Evolutionary conservation across 768 basidiomycete species (phyloP).

Genomic region (Suillus placidus): DNA sequence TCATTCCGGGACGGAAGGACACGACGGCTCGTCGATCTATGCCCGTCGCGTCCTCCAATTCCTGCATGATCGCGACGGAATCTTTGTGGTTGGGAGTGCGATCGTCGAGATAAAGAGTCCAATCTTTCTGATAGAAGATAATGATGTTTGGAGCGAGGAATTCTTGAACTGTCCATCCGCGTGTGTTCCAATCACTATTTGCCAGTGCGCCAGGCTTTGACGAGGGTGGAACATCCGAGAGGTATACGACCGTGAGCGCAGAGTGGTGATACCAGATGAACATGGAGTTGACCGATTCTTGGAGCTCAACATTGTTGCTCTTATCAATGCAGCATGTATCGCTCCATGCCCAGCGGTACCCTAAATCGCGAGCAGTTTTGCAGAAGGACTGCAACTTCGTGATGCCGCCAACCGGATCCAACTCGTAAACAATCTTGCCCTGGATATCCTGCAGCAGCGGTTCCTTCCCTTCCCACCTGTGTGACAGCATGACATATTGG

Average conservation of each 20-base stretch:
- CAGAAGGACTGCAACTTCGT: background rate
- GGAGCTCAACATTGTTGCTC: conserved; percentile 15
- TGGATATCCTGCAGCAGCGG: too few relatives aligned
- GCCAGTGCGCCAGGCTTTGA: background rate
- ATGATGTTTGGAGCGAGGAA: conserved; percentile 8
- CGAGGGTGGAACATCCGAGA: too few relatives aligned
- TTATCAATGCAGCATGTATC: conserved; percentile 19
- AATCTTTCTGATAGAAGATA: background rate
- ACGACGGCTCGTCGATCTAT: background rate
- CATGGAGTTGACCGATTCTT: conserved; percentile 19
- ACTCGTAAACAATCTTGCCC: background rate
- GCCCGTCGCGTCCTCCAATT: background rate
- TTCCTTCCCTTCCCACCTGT: background rate
- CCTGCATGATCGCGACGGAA: background rate
- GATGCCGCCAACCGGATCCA: background rate
- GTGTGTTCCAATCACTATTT: conserved; percentile 4
- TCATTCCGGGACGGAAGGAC: background rate
- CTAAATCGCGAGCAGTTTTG: too few relatives aligned
- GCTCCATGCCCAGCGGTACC: too few relatives aligned
- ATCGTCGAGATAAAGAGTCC: background rate
- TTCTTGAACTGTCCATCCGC: conserved; percentile 12
- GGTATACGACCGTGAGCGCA: too few relatives aligned
- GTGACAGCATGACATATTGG: background rate
- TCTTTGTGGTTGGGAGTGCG: background rate
- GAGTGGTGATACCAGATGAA: conserved; percentile 1